Percentiles rank a stretch among this genome's conserved stretches.
These are phyloP conservation scores for Betula pendula DNA, from an alignment of 306 rosid species.

Conservation along the genomic window DNA sequence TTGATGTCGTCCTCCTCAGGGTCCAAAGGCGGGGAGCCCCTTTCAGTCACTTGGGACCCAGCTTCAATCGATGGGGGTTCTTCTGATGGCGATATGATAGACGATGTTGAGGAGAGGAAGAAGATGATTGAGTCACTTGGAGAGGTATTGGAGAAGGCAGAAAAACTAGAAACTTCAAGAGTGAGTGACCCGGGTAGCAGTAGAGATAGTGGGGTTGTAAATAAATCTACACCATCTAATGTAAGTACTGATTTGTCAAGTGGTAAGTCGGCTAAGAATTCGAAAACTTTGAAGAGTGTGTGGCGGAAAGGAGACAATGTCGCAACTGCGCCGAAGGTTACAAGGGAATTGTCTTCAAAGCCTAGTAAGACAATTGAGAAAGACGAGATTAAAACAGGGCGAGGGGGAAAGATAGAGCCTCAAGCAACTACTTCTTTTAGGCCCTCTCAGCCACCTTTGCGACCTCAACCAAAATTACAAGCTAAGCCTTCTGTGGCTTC, in stretches of 20 bases:
- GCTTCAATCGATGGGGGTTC: slow-evolving; percentile 32
- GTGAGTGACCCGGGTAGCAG: slow-evolving; percentile 30
- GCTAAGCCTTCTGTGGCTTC: slow-evolving; percentile 68
- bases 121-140: slow-evolving; percentile 91
- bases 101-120: slow-evolving; percentile 56
- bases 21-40: slow-evolving; percentile 37
- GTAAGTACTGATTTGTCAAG: slow-evolving; percentile 31
- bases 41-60: slow-evolving; percentile 46
- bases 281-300: slow-evolving; percentile 83
- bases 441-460: slow-evolving; percentile 49
- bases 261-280: slow-evolving; percentile 36
- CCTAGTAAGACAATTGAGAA: slow-evolving; percentile 36
- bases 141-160: slow-evolving; percentile 95
- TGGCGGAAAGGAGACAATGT: slow-evolving; percentile 96
- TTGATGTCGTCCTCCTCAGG: slow-evolving; percentile 52
- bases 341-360: slow-evolving; percentile 45
- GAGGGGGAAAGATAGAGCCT: slow-evolving; percentile 37
- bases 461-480: slow-evolving; percentile 68
- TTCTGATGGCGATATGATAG: slow-evolving; percentile 29
- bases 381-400: slow-evolving; percentile 42
- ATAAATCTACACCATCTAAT: slow-evolving; percentile 42
- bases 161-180: slow-evolving; percentile 59
- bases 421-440: slow-evolving; percentile 42
- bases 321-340: slow-evolving; percentile 63
- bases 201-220: slow-evolving; percentile 46